These are phyloP conservation scores for Petunia hybrid DNA, from an alignment of 305 asterid species.

Conservation along the genomic window DNA sequence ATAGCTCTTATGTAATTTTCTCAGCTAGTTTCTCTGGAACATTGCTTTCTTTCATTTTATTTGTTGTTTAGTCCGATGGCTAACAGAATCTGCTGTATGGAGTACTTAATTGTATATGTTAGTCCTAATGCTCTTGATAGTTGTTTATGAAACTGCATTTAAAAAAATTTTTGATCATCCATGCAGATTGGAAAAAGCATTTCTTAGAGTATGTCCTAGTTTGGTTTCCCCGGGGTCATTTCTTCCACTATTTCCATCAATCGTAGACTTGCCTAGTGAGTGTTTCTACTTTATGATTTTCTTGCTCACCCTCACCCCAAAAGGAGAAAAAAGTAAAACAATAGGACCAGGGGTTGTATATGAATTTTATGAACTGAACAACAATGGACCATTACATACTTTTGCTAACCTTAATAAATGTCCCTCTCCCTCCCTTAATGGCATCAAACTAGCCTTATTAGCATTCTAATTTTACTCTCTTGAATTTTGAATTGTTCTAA, in stretches of 20 bases:
- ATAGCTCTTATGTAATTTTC: background rate
- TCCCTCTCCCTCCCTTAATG: background rate
- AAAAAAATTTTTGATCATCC: constrained; percentile 30
- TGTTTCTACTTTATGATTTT: constrained; percentile 28
- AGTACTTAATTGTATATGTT: constrained; percentile 12
- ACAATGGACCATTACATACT: background rate
- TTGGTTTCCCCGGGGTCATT: constrained; percentile 85
- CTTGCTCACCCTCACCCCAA: background rate
- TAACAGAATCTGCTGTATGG: background rate
- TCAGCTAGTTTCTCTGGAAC: background rate
- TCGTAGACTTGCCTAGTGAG: constrained; percentile 90
- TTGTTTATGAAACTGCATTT: background rate
- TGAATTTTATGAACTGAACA: background rate
- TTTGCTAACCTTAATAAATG: background rate
- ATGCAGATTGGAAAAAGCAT: constrained; percentile 69
- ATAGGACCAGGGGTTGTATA: constrained; percentile 1
- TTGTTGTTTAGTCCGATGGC: background rate
- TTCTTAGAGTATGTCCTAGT: constrained; percentile 61
- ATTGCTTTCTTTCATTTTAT: background rate
- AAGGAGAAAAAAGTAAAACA: background rate
- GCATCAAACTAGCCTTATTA: background rate
- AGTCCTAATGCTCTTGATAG: constrained; percentile 3
- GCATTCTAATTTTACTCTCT: constrained; percentile 14
- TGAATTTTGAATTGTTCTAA: constrained; percentile 6
- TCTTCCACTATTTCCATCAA: constrained; percentile 77